These are phyloP conservation scores for Chytridium lagenaria DNA, from an alignment of 371 early-diverging fungal genomes.

Conservation along the genomic window DNA sequence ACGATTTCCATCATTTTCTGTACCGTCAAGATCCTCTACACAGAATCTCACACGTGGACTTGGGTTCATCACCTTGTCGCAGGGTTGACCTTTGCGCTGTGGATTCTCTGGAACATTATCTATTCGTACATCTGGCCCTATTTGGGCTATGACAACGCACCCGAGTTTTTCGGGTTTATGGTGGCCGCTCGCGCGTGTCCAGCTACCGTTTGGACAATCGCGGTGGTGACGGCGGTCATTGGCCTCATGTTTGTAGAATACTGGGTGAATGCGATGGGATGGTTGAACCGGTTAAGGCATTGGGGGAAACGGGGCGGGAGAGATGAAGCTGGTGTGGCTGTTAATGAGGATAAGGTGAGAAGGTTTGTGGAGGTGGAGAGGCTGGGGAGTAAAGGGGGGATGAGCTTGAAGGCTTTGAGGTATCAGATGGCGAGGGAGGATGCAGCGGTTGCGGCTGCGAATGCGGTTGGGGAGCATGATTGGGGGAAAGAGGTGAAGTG, in stretches of 20 bases:
- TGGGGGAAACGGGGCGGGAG: constrained; percentile 30
- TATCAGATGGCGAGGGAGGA: constrained; percentile 28
- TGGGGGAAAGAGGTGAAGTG: constrained; percentile 38
- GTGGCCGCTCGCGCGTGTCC: constrained; percentile 17
- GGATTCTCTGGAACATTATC: constrained; percentile 30
- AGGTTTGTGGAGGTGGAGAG: constrained; percentile 11
- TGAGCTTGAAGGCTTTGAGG: neutral
- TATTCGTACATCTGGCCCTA: constrained; percentile 33
- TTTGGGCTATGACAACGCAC: constrained; percentile 31
- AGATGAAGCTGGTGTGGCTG: constrained; percentile 3
- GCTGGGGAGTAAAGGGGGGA: neutral
- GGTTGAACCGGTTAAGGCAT: constrained; percentile 2
- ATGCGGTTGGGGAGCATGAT: constrained; percentile 34
- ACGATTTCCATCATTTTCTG: constrained; percentile 29
- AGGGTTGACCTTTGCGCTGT: constrained; percentile 10
- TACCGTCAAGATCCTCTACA: constrained; percentile 36
- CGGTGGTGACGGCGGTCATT: constrained; percentile 20
- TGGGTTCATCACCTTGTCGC: constrained; percentile 25
- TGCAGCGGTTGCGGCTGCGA: no score
- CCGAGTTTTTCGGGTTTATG: constrained; percentile 27
- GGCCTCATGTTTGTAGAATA: constrained; percentile 28
- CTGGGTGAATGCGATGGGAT: constrained; percentile 21
- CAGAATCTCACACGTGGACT: constrained; percentile 30
- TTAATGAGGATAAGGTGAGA: neutral
- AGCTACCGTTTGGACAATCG: constrained; percentile 32